Conservation (phyloP, 805 yeast species). For the Candida parachauliodes region DNA sequence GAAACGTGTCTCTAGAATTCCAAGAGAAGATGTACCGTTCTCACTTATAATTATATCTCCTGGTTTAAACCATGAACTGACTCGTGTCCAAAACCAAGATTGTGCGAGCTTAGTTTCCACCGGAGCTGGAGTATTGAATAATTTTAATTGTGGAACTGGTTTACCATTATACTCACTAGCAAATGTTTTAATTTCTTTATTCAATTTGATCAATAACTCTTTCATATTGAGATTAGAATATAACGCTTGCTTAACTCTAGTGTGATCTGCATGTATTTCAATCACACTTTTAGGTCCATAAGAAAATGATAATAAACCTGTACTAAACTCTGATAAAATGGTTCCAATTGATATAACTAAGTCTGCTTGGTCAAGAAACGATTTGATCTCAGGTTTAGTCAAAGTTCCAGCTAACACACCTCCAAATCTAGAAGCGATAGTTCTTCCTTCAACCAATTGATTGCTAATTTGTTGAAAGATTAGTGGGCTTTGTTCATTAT, state of each 20-base stretch:
- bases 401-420: slow-evolving; percentile 40
- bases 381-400: slow-evolving; percentile 34
- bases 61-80: slow-evolving; percentile 58
- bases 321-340: slow-evolving; percentile 38
- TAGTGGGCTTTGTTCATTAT: slow-evolving; percentile 21
- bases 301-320: slow-evolving; percentile 38
- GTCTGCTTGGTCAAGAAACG: slow-evolving; percentile 35
- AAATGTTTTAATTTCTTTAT: slow-evolving; percentile 29
- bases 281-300: slow-evolving; percentile 36
- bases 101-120: slow-evolving; percentile 40
- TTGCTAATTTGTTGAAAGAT: slow-evolving; percentile 20
- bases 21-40: slow-evolving; percentile 75
- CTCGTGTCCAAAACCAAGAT: slow-evolving; percentile 66
- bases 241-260: slow-evolving; percentile 36
- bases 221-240: slow-evolving; percentile 42
- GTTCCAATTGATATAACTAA: slow-evolving; percentile 37
- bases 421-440: slow-evolving; percentile 28
- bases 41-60: slow-evolving; percentile 69
- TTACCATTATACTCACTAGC: slow-evolving; percentile 46
- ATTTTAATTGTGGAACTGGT: slow-evolving; percentile 52
- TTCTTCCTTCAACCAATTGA: slow-evolving; percentile 16
- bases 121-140: slow-evolving; percentile 41
- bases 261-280: slow-evolving; percentile 41
- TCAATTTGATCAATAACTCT: slow-evolving; percentile 44
- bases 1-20: slow-evolving; percentile 63